These are phyloP conservation scores for Phytopythium sindhum DNA, from an alignment of 352 stramenopile species.

Conservation along the genomic window DNA sequence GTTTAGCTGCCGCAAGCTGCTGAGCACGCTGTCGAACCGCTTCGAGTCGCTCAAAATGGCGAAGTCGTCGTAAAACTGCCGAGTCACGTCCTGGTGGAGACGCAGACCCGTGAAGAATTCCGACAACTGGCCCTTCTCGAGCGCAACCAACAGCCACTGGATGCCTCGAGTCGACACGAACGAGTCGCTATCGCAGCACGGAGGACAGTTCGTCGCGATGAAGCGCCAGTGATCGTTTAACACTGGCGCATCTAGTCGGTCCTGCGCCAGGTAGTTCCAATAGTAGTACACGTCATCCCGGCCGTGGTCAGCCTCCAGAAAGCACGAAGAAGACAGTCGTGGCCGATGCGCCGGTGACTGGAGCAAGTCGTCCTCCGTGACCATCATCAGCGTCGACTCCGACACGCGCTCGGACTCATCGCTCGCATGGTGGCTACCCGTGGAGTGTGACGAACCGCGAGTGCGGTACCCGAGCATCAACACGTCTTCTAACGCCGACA, in stretches of 20 bases:
- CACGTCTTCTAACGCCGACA: conserved; percentile 65
- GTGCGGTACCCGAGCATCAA: conserved; percentile 61
- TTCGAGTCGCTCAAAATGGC: conserved; percentile 40
- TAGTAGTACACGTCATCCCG: conserved; percentile 44
- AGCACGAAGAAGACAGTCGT: conserved; percentile 4
- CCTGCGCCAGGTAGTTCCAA: conserved; percentile 65
- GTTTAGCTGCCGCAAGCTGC: conserved; percentile 46
- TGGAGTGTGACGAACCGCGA: conserved; percentile 8
- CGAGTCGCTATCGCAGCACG: conserved; percentile 46
- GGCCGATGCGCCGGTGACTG: neutral
- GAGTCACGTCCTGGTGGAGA: conserved; percentile 33
- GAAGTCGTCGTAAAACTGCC: conserved; percentile 51
- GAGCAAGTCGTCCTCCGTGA: conserved; percentile 6
- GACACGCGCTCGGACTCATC: neutral
- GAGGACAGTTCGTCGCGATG: conserved; percentile 44
- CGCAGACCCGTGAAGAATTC: conserved; percentile 57
- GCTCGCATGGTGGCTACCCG: neutral
- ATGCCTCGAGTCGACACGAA: conserved; percentile 70
- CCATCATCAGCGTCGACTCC: neutral
- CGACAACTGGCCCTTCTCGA: conserved; percentile 54
- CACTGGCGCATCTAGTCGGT: conserved; percentile 38
- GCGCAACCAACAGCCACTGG: conserved; percentile 67
- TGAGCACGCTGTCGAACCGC: conserved; percentile 47
- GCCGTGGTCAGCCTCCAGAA: conserved; percentile 16
- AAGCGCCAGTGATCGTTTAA: conserved; percentile 67